Conservation (phyloP, 169 alveolate genomes). For the Besnoitia besnoiti region DNA sequence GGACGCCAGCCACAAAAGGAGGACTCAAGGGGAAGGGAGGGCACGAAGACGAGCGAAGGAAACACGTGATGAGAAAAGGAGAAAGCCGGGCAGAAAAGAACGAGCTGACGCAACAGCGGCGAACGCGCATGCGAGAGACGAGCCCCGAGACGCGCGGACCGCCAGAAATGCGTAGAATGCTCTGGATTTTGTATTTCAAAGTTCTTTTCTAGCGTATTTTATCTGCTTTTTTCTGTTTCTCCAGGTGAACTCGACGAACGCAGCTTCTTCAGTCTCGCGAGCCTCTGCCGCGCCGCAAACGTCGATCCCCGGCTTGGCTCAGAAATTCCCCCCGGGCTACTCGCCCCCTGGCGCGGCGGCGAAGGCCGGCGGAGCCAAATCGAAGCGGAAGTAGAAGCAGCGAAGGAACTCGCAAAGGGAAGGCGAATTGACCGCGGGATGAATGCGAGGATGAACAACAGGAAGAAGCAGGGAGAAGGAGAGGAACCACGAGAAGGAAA, state of each 20-base stretch:
- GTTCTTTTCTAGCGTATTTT: neutral
- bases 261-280: neutral
- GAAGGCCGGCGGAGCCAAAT: neutral
- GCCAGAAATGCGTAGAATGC: neutral
- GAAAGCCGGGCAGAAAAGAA: neutral
- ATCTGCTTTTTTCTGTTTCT: no score
- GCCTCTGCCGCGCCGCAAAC: neutral
- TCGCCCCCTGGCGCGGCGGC: neutral
- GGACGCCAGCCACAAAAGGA: neutral
- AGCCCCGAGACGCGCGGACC: neutral
- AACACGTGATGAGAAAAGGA: neutral
- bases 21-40: neutral
- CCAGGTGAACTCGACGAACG: neutral
- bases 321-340: neutral
- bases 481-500: neutral
- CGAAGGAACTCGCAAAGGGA: neutral
- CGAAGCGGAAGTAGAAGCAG: neutral
- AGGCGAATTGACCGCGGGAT: neutral
- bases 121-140: neutral
- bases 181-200: neutral
- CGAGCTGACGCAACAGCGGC: neutral
- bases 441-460: neutral
- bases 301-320: neutral
- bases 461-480: neutral
- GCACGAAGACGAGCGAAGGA: neutral